phyloP scores from a whole-genome alignment of 345 rosid genomes.

The Syzygium grande region DNA sequence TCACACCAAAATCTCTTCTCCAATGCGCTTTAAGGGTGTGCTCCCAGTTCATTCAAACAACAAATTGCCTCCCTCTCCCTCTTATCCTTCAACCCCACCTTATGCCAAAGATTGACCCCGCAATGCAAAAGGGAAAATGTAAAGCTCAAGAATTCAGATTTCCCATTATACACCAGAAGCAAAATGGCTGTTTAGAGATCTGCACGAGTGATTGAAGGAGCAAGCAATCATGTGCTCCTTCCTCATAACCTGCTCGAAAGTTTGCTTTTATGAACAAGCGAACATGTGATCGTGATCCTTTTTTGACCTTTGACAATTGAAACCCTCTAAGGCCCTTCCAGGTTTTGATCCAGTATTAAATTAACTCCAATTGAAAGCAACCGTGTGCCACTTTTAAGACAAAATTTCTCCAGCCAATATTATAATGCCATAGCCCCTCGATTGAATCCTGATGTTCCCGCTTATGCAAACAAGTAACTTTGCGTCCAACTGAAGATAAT shows the following conservation, averaged over 20 bases:
- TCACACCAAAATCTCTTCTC: neutral
- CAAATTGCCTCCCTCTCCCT: neutral
- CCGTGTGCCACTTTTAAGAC: slow-evolving; percentile 16
- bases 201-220: neutral
- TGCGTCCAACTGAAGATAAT: slow-evolving; percentile 24
- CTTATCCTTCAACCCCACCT: neutral
- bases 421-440: neutral
- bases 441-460: neutral
- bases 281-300: slow-evolving; percentile 3
- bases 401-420: neutral
- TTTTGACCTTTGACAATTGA: neutral
- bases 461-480: slow-evolving; percentile 9
- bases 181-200: neutral
- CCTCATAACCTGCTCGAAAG: slow-evolving; percentile 6
- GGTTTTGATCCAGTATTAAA: slow-evolving; percentile 1
- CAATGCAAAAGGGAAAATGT: neutral
- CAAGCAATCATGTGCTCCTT: slow-evolving; percentile 11
- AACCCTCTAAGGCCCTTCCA: neutral
- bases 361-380: neutral
- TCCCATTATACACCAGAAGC: neutral
- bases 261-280: slow-evolving; percentile 1
- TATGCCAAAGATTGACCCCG: neutral
- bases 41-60: neutral
- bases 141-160: neutral
- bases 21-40: neutral